Conservation (phyloP, 2,329 filamentous ascomycete genomes). For the Monilinia polystroma region DNA sequence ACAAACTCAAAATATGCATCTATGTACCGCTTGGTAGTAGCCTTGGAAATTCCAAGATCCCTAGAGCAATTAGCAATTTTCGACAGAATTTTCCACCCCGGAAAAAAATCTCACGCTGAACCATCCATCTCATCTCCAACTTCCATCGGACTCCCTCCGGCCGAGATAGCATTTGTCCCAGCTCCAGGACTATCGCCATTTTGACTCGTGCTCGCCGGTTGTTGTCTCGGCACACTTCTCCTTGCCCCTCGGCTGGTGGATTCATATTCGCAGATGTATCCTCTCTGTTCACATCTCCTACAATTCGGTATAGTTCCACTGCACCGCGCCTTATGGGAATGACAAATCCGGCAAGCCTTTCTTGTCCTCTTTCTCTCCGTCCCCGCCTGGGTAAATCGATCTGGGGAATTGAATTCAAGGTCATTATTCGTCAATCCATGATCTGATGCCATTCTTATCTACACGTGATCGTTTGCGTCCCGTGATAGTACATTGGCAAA, state of each 20-base stretch:
- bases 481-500: constrained; percentile 8
- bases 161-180: background rate
- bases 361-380: constrained; percentile 18
- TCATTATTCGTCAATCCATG: constrained; percentile 16
- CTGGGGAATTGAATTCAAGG: constrained; percentile 21
- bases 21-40: constrained; percentile 20
- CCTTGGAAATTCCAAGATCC: constrained; percentile 13
- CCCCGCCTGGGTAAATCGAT: constrained; percentile 21
- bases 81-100: background rate
- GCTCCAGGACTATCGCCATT: constrained; percentile 14
- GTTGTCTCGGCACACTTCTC: constrained; percentile 17
- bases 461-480: constrained; percentile 16
- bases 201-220: constrained; percentile 10
- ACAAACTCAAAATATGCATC: constrained; percentile 24
- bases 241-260: constrained; percentile 15
- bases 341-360: constrained; percentile 21
- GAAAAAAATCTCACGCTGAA: constrained; percentile 8
- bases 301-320: constrained; percentile 19
- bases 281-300: constrained; percentile 21
- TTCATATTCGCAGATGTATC: constrained; percentile 23
- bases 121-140: constrained; percentile 7
- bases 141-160: constrained; percentile 20
- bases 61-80: constrained; percentile 9
- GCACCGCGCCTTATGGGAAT: constrained; percentile 23
- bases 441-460: constrained; percentile 17